Base-by-base conservation (phyloP, 139 green algal genomes). In the Haematococcus lacustris region DNA sequence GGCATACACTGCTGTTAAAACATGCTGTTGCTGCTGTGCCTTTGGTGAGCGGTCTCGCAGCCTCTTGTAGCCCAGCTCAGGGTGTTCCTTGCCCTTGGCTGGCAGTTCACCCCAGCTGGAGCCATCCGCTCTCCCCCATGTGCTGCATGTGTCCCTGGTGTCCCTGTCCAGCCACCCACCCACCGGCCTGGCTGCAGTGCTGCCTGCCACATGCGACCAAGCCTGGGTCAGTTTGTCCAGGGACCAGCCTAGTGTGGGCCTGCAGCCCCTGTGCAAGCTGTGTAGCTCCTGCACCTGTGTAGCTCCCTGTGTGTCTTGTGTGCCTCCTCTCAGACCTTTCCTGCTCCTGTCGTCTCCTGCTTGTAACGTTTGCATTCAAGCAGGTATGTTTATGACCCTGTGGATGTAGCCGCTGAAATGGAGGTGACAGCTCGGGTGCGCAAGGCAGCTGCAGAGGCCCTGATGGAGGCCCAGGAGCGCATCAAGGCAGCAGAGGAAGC, bases 361-460 rank as follows among this genome's bases (percentile, higher is more conserved):
- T 25, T 70, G 66, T 41, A 30, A n/a, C n/a, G n/a, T n/a, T n/a
- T n/a, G 34, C 51, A 41, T 41, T n/a, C 41, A 43, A 5, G 4
- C 73, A 83, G 78, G 25, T 83, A 83, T 57, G 73, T 79, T 37
- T 80, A 80, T 51, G 78, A 83, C 78, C 78, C 78, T 17, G 78
- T 62, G 4, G 73, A 83, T 67, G 59, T 83, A 28, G 43, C 76
- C 37, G 78, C 78, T 26, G 78, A 84, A 71, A 80, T 78, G 74
- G 78, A 84, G 68, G 71, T 85, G 64, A 80, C 76, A 26, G 60
- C 51, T 30, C 66, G 66, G 1, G 77, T 87, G 59, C 73, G 74
- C 23, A 71, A 76, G 1, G 82, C 78, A 1, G 78, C 78, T 1
- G 82, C 75, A 26, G 76, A 80, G 68, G 82, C 82, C 2, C 68